Base-by-base conservation (phyloP, 2,329 filamentous ascomycete genomes). In the Tolypocladium capitatum region DNA sequence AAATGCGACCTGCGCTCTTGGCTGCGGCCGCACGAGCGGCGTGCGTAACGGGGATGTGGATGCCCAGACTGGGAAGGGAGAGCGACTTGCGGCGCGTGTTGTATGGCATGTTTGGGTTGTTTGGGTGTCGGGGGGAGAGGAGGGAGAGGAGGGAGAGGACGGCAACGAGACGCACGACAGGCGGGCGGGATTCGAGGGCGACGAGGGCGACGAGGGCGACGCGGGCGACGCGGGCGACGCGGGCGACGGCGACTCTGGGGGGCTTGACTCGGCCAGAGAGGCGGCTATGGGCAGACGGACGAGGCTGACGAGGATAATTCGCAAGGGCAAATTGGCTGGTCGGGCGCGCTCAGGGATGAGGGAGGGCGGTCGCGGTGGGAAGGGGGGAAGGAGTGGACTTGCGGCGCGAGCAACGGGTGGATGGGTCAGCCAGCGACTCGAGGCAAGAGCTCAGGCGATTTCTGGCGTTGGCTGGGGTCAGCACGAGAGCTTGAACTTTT, bases 1-100 rank as follows among this genome's bases (percentile, higher is more conserved):
- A 53, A 3, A 59, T 55, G 27, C 50, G 47, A 56, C 58, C 60
- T 60, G 57, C 67, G 51, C 53, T 50, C 54, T 57, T 59, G 41
- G 84, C 66, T 60, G 69, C 61, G 62, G 73, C 61, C 68, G 72
- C 69, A 68, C 79, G 72, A 53, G 78, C 69, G 59, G 80, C 75
- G 59, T 81, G 72, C 58, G 75, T 73, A 59, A 84, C 78, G 54
- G 86, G 83, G 54, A 96, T 75, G 60, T 92, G 86, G 59, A 97
- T 95, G 64, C 92, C 92, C 60, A 97, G 78, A 56, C 89, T 94
- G 51, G 88, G 86, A 61, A 97, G 75, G 53, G 90, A 96, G 56
- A 98, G 74, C 62, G 89, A 95, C 74, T 97, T 97, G 68, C 90
- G 84, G 69, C 91, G 86, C 57, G 91, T 97, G 69, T 96, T 95